Percentiles rank a stretch among this genome's conserved stretches.
Conservation (phyloP, 768 basidiomycete species). For the Mycena kentingensis region DNA sequence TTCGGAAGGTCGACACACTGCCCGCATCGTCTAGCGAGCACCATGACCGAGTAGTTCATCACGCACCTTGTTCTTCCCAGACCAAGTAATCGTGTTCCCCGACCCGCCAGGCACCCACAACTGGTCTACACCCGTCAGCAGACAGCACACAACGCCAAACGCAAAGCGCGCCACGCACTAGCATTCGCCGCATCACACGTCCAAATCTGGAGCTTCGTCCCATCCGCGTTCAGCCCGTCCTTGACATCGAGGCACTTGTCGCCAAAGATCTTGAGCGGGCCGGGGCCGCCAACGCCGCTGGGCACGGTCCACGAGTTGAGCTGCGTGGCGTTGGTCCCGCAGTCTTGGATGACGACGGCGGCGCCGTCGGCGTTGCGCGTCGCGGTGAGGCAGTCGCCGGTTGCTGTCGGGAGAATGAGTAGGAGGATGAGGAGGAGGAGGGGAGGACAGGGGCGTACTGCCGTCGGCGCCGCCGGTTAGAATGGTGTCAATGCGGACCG, state of each 20-base stretch:
- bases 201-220: constrained; percentile 30
- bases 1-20: constrained; percentile 14
- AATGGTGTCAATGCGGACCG: neutral
- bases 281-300: neutral
- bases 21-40: neutral
- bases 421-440: neutral
- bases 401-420: neutral
- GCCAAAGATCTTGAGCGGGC: constrained; percentile 7
- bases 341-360: constrained; percentile 1
- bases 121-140: neutral
- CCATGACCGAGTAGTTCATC: too few species aligned
- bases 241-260: constrained; percentile 26
- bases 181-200: constrained; percentile 17
- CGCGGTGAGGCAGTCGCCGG: neutral
- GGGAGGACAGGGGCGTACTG: neutral
- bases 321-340: neutral
- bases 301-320: constrained; percentile 12
- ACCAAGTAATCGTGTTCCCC: constrained; percentile 5
- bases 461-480: neutral
- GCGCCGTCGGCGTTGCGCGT: constrained; percentile 8
- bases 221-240: constrained; percentile 22
- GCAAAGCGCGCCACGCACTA: neutral
- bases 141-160: neutral
- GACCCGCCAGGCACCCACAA: constrained; percentile 7
- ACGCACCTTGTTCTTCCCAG: constrained; percentile 8